A percentile compares a stretch with the other conserved stretches of the same genome.
These are phyloP conservation scores for Ensete glaucum DNA, from an alignment of 176 grass and related monocot species.

Conservation along the genomic window DNA sequence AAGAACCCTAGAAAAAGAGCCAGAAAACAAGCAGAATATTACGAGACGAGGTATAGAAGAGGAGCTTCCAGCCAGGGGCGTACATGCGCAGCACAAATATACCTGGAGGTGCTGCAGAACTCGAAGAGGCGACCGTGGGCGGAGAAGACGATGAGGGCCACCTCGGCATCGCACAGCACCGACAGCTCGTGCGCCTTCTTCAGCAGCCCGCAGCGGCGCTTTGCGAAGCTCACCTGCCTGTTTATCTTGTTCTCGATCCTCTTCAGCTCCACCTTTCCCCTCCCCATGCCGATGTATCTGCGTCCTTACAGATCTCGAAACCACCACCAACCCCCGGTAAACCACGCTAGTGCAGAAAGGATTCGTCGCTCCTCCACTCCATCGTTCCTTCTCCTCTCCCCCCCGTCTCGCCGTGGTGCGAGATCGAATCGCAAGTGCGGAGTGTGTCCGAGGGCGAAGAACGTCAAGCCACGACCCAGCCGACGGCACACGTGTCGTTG, in stretches of 20 bases:
- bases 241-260: conserved; percentile 9
- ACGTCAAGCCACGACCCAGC: not conserved
- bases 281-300: not conserved
- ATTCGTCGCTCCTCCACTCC: too few species aligned
- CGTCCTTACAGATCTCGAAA: too few species aligned
- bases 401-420: too few species aligned
- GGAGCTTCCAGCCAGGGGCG: not conserved
- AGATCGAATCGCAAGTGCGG: too few species aligned
- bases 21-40: too few species aligned
- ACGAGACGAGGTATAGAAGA: too few species aligned
- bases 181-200: conserved; percentile 11
- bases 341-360: too few species aligned
- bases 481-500: not conserved
- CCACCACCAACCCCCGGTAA: too few species aligned
- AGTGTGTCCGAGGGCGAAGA: not conserved
- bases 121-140: not conserved
- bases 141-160: conserved; percentile 1
- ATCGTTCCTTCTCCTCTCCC: too few species aligned
- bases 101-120: conserved; percentile 11
- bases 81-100: not conserved
- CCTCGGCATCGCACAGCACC: conserved; percentile 3
- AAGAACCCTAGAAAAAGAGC: too few species aligned
- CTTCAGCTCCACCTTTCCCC: conserved; percentile 10
- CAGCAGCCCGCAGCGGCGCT: conserved; percentile 2
- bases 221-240: conserved; percentile 1